These are phyloP conservation scores for Paraphoma sp. DNA, from an alignment of 2,329 filamentous ascomycete genomes.

Conservation along the genomic window DNA sequence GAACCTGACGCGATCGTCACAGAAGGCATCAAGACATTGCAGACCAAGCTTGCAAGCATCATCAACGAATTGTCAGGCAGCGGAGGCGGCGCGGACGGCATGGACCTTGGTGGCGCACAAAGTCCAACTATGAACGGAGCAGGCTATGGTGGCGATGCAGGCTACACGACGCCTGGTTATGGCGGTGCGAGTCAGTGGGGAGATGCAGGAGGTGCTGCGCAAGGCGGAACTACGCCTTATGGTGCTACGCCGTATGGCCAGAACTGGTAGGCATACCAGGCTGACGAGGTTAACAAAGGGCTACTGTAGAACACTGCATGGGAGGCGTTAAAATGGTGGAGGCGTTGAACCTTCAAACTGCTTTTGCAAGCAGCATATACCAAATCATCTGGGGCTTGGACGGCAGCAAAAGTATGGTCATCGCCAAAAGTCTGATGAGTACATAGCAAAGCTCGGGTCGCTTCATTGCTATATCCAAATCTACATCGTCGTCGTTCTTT, in stretches of 20 bases:
- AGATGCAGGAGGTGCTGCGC: conserved; percentile 42
- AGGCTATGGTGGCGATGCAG: conserved; percentile 65
- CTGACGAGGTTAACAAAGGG: not conserved
- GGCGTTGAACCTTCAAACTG: conserved; percentile 7
- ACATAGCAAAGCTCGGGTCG: conserved; percentile 5
- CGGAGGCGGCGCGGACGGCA: conserved; percentile 58
- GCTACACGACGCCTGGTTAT: conserved; percentile 70
- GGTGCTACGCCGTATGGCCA: conserved; percentile 67
- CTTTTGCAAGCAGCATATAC: not conserved
- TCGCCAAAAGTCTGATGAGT: not conserved
- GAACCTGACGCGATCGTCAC: conserved; percentile 90
- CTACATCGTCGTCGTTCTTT: conserved; percentile 7
- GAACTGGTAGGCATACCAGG: conserved; percentile 22
- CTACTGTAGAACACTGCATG: conserved; percentile 34
- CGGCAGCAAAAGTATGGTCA: not conserved
- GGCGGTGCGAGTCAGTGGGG: conserved; percentile 70
- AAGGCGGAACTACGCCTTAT: conserved; percentile 60
- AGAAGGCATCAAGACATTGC: conserved; percentile 85
- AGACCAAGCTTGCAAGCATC: conserved; percentile 85
- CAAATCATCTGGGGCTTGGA: not conserved
- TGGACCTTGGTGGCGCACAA: conserved; percentile 67
- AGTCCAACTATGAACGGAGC: conserved; percentile 63
- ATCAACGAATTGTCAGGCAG: conserved; percentile 69
- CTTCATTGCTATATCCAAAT: conserved; percentile 6
- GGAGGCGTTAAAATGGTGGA: conserved; percentile 29